phyloP scores from a whole-genome alignment of 176 grass and related monocot genomes.

The Musa schizocarpa region DNA sequence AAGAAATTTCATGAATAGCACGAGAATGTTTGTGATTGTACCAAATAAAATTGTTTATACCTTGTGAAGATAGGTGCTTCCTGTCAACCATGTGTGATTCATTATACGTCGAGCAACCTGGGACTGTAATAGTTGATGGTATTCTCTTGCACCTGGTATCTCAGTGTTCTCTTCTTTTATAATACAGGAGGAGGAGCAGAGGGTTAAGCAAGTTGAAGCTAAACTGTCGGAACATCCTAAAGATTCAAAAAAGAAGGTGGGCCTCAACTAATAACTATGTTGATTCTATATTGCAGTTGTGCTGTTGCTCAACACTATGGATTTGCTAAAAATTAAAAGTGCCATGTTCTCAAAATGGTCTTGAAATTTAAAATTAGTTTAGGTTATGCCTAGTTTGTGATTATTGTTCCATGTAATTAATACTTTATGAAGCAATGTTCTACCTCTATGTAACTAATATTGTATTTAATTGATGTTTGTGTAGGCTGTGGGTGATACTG shows the following conservation, averaged over 20 bases:
- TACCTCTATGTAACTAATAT: not conserved
- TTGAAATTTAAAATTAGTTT: not conserved
- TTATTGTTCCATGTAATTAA: no score
- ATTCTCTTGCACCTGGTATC: not conserved
- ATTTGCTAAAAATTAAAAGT: not conserved
- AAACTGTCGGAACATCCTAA: not conserved
- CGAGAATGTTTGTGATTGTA: no score
- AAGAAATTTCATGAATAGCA: not conserved
- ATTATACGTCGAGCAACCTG: no score
- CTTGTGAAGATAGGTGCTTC: no score
- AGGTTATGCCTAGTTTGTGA: no score
- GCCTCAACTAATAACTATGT: not conserved
- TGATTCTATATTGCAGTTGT: constrained; percentile 2
- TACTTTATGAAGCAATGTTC: no score
- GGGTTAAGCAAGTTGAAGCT: constrained; percentile 10
- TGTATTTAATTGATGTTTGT: not conserved
- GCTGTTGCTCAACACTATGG: not conserved
- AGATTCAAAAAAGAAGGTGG: constrained; percentile 13
- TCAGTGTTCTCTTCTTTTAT: not conserved
- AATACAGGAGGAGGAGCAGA: constrained; percentile 13
- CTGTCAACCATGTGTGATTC: no score
- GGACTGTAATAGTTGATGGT: not conserved
- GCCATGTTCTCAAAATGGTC: not conserved
- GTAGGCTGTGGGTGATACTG: not conserved
- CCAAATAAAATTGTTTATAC: no score